Base-by-base conservation (phyloP, 139 green algal species). In the Coelastrella sp. region DNA sequence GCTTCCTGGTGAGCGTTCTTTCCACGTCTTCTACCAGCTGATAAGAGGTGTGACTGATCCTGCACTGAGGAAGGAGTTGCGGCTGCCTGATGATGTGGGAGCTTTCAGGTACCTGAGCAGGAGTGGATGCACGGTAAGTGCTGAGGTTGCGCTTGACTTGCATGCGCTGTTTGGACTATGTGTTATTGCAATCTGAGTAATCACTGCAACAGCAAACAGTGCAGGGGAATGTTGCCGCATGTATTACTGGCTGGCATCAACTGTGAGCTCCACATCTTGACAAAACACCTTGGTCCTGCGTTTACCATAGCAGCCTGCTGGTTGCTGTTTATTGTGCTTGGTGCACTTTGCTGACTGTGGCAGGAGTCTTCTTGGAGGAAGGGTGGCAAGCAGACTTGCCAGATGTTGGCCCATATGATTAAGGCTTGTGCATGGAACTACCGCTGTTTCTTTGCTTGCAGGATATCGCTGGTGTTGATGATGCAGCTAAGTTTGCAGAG, bases 1-100 rank as follows among this genome's bases (percentile, higher is more conserved):
- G 85, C 83, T 94, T n/a, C 80, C 89, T 51, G 90, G 89, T 4
- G 97, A 99, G 94, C 92, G 97, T 57, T 97, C 93, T 8, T 99
- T 96, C 92, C 97, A 99, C 89, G 95, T 98, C 87, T 99, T 99
- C 88, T 99, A 99, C 88, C 94, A 98, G 91, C 87, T 99, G 27
- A 94, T 93, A 57, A 87, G 81, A 15, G 96, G 96, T 34, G 94
- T 94, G 2, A 87, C 59, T 8, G 21, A 59, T 60, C 81, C 86
- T 34, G 30, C 41, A 3, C 48, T 35, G 30, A 43, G 66, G 4
- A 27, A 25, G 15, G 79, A 50, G 45, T 60, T 83, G 34, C 19
- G 25, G 5, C 59, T 89, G 69, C 85, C 85, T 6, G 13, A 40
- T 19, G 45, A 88, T 34, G 64, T 78, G 25, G 3, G 48, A 8